These are phyloP conservation scores for Daldinia loculata DNA, from an alignment of 495 filamentous ascomycete species.

Conservation along the genomic window DNA sequence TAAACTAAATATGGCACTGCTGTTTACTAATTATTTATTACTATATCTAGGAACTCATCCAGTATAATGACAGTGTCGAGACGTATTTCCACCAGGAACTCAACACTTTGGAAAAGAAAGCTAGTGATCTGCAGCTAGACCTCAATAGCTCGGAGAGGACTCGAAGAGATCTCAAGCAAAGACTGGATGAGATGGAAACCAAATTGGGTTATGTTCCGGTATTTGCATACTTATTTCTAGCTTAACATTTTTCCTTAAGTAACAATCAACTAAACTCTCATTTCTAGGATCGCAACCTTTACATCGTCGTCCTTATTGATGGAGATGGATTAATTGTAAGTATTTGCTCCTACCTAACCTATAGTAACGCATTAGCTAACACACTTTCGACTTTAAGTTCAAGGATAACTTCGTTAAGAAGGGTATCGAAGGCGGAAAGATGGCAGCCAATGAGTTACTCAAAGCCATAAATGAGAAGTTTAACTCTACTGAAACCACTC, in stretches of 20 bases:
- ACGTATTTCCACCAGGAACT: conserved; percentile 51
- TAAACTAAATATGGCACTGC: not conserved
- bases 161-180: conserved; percentile 48
- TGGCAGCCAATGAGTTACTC: conserved; percentile 71
- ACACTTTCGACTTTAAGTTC: conserved; percentile 58
- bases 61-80: conserved; percentile 31
- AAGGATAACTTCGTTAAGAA: conserved; percentile 68
- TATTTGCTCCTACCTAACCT: not conserved
- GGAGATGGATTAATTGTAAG: conserved; percentile 77
- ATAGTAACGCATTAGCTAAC: not conserved
- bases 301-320: conserved; percentile 78
- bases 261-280: conserved; percentile 35
- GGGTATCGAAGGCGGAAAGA: conserved; percentile 74
- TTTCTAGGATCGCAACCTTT: conserved; percentile 74
- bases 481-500: conserved; percentile 48
- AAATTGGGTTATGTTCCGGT: conserved; percentile 46
- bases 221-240: conserved; percentile 17
- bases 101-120: conserved; percentile 41
- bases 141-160: conserved; percentile 51
- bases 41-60: not conserved
- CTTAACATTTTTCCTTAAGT: conserved; percentile 4
- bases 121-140: conserved; percentile 54
- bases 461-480: conserved; percentile 57
- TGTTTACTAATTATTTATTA: not conserved
- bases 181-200: conserved; percentile 46